A percentile compares a stretch with the other conserved stretches of the same genome.
Conservation (phyloP, 2,329 filamentous ascomycete species). For the Aspergillus niger region DNA sequence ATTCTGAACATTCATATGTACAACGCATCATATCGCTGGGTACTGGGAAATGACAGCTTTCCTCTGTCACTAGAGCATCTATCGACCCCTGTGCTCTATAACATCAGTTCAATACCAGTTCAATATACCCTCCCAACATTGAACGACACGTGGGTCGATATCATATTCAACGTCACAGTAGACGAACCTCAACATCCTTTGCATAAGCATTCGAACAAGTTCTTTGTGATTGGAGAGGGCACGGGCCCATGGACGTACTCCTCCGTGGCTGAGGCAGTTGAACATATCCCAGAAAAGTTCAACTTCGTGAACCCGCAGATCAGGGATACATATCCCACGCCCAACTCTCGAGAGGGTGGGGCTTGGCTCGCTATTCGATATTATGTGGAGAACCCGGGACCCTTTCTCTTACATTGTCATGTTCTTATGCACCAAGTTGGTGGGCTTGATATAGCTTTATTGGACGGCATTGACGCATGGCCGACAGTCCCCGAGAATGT, state of each 20-base stretch:
- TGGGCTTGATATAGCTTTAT: constrained; percentile 51
- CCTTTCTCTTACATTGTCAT: constrained; percentile 55
- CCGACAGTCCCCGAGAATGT: constrained; percentile 34
- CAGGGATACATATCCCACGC: constrained; percentile 45
- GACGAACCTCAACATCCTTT: constrained; percentile 46
- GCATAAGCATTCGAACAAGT: constrained; percentile 53
- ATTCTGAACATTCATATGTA: constrained; percentile 35
- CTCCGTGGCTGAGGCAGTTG: constrained; percentile 43
- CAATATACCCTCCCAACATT: constrained; percentile 35
- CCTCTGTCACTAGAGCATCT: constrained; percentile 30
- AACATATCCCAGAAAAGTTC: constrained; percentile 44
- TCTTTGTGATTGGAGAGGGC: constrained; percentile 46
- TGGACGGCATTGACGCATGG: constrained; percentile 53
- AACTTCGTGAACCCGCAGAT: constrained; percentile 46
- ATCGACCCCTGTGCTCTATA: neutral
- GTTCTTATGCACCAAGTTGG: constrained; percentile 51
- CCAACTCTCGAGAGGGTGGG: constrained; percentile 25
- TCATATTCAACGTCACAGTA: constrained; percentile 35
- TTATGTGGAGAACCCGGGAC: constrained; percentile 49
- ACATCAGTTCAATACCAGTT: constrained; percentile 17
- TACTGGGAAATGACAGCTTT: constrained; percentile 30
- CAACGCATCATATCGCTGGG: constrained; percentile 35
- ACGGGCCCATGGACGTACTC: constrained; percentile 43
- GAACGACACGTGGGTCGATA: constrained; percentile 44
- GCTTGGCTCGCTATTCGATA: constrained; percentile 52